Conservation (phyloP, 805 yeast species). For the Spathaspora passalidarum region DNA sequence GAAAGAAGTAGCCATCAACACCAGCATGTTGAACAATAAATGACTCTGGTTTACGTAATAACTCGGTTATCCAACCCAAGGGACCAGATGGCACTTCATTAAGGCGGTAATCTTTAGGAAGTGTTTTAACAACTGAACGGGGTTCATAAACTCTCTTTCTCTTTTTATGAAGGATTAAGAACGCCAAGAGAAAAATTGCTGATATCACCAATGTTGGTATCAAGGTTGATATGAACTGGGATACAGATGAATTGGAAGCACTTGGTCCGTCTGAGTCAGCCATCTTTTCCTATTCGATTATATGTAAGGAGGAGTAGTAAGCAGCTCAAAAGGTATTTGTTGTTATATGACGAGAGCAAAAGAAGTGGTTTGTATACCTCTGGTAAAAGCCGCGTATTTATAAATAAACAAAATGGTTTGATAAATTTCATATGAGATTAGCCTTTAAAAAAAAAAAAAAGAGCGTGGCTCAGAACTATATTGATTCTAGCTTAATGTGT, state of each 20-base stretch:
- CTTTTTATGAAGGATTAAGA: conserved; percentile 40
- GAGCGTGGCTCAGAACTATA: neutral
- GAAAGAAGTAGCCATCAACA: conserved; percentile 72
- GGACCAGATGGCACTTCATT: conserved; percentile 44
- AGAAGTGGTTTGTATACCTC: too few relatives aligned
- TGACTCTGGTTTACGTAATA: conserved; percentile 55
- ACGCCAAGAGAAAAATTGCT: conserved; percentile 37
- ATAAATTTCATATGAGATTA: neutral
- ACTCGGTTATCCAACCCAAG: conserved; percentile 52
- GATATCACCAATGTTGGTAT: conserved; percentile 43
- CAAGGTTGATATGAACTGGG: conserved; percentile 48
- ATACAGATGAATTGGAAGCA: conserved; percentile 34
- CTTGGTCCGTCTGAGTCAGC: neutral
- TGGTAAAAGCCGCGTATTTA: neutral
- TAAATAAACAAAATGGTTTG: neutral
- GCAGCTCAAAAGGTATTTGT: too few relatives aligned
- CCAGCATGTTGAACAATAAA: conserved; percentile 69
- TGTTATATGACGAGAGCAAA: too few relatives aligned
- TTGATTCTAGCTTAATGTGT: neutral
- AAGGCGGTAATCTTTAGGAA: conserved; percentile 44
- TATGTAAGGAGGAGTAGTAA: too few relatives aligned
- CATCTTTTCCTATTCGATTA: too few relatives aligned
- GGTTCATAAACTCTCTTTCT: conserved; percentile 53
- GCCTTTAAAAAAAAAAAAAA: neutral
- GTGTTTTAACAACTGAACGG: conserved; percentile 41